phyloP scores from a whole-genome alignment of 768 basidiomycete genomes.

The Hygrophorus pudorinus region DNA sequence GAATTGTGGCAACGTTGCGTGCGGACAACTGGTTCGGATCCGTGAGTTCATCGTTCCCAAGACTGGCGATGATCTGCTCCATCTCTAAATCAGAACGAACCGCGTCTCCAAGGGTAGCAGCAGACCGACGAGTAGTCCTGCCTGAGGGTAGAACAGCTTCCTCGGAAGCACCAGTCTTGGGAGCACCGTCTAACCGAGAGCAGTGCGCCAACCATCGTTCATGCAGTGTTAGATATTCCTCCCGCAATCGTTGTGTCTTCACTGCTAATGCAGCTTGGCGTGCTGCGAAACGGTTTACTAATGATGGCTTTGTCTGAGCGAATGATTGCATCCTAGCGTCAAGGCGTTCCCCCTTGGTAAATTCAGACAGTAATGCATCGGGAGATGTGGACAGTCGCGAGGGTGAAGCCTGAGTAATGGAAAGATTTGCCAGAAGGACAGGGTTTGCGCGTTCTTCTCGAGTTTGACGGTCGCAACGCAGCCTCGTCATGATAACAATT shows the following conservation, averaged over 20 bases:
- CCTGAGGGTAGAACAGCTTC: slow-evolving; percentile 30
- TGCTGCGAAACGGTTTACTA: slow-evolving; percentile 44
- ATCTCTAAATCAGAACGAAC: slow-evolving; percentile 94
- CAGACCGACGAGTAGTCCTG: slow-evolving; percentile 66
- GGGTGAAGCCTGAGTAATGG: slow-evolving; percentile 23
- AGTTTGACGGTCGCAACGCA: slow-evolving; percentile 49
- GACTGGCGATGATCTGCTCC: slow-evolving; percentile 92
- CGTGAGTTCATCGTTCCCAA: slow-evolving; percentile 87
- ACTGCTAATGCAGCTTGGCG: slow-evolving; percentile 38
- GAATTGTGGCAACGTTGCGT: slow-evolving; percentile 77
- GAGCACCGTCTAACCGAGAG: slow-evolving; percentile 51
- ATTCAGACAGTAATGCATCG: slow-evolving; percentile 37
- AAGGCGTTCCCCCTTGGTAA: slow-evolving; percentile 27
- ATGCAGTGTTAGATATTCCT: slow-evolving; percentile 61
- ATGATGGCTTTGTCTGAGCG: slow-evolving; percentile 32
- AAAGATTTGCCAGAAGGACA: slow-evolving; percentile 50
- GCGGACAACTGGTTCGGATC: slow-evolving; percentile 85
- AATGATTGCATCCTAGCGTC: slow-evolving; percentile 28
- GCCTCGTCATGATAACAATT: slow-evolving; percentile 50
- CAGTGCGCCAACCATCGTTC: slow-evolving; percentile 69
- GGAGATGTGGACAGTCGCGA: slow-evolving; percentile 24
- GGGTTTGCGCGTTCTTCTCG: slow-evolving; percentile 54
- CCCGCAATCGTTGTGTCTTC: slow-evolving; percentile 47
- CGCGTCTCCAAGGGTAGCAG: slow-evolving; percentile 70
- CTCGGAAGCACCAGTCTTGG: slow-evolving; percentile 33